Evolutionary conservation across 225 moss, liverwort and hornwort species (phyloP).

Genomic region (Physcomitrium patens): DNA sequence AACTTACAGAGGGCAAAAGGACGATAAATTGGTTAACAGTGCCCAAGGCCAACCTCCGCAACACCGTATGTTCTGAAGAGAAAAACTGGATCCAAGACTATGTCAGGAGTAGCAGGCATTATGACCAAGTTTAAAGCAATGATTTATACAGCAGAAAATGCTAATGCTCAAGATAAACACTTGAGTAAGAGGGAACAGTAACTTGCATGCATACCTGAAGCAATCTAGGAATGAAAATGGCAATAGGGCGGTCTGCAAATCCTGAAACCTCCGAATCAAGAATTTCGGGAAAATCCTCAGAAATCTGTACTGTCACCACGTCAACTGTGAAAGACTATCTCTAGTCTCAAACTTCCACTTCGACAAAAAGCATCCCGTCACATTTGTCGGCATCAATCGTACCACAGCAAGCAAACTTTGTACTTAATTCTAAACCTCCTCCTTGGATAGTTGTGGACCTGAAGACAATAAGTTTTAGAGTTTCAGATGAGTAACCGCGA

Average conservation of each 20-base stretch:
- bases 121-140: slow-evolving; percentile 7
- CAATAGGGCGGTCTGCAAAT: slow-evolving; percentile 85
- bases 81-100: slow-evolving; percentile 80
- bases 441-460: slow-evolving; percentile 14
- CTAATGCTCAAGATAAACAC: background rate
- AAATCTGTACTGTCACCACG: slow-evolving; percentile 67
- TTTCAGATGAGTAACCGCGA: slow-evolving; percentile 14
- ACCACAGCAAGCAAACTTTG: slow-evolving; percentile 3
- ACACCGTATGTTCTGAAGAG: slow-evolving; percentile 74
- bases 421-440: slow-evolving; percentile 6
- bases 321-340: slow-evolving; percentile 25
- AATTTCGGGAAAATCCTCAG: slow-evolving; percentile 90
- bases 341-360: slow-evolving; percentile 18
- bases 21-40: slow-evolving; percentile 96
- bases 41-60: slow-evolving; percentile 84
- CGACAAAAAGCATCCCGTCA: background rate
- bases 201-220: slow-evolving; percentile 70
- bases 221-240: slow-evolving; percentile 84
- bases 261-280: slow-evolving; percentile 87
- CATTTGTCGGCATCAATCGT: slow-evolving; percentile 22
- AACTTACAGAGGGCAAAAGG: slow-evolving; percentile 88
- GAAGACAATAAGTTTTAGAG: slow-evolving; percentile 13
- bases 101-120: slow-evolving; percentile 18
- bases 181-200: slow-evolving; percentile 15
- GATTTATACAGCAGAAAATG: slow-evolving; percentile 13